phyloP scores from a whole-genome alignment of 2,329 filamentous ascomycete species.

The Trichophyton mentagrophytes region DNA sequence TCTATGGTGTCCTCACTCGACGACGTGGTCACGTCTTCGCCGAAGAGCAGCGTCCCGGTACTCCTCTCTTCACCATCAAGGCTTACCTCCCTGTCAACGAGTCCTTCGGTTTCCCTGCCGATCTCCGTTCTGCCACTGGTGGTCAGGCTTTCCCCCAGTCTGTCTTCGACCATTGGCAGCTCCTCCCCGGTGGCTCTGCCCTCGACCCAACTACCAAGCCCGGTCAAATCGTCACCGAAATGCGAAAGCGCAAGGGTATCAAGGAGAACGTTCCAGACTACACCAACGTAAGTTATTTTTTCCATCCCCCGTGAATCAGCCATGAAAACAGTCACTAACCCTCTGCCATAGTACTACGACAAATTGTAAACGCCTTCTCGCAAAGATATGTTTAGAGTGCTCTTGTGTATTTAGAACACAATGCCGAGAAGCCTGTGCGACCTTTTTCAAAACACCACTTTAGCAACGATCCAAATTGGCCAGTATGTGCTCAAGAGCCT shows the following conservation, averaged over 20 bases:
- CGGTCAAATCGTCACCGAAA: conserved; percentile 69
- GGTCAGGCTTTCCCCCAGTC: conserved; percentile 98
- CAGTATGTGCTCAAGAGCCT: neutral
- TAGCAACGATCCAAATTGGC: conserved; percentile 5
- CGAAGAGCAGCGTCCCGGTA: conserved; percentile 96
- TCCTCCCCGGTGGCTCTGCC: conserved; percentile 84
- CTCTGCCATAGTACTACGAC: conserved; percentile 77
- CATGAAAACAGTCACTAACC: conserved; percentile 12
- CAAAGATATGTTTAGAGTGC: conserved; percentile 6
- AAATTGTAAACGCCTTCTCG: conserved; percentile 63
- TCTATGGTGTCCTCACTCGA: conserved; percentile 97
- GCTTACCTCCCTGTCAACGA: conserved; percentile 92
- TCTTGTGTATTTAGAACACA: conserved; percentile 15
- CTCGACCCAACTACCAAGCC: conserved; percentile 72
- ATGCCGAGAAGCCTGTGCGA: conserved; percentile 29
- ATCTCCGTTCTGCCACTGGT: conserved; percentile 83
- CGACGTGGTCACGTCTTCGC: conserved; percentile 97
- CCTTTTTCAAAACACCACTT: conserved; percentile 16
- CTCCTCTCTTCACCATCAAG: conserved; percentile 98
- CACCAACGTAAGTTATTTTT: conserved; percentile 67
- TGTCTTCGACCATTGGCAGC: conserved; percentile 98
- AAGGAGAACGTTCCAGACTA: conserved; percentile 88
- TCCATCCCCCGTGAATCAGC: neutral
- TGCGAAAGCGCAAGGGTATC: conserved; percentile 99
- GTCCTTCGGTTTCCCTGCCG: conserved; percentile 97